Evolutionary conservation across 2,329 filamentous ascomycete genomes (phyloP).

Genomic region (Cryphonectria nitschkei): DNA sequence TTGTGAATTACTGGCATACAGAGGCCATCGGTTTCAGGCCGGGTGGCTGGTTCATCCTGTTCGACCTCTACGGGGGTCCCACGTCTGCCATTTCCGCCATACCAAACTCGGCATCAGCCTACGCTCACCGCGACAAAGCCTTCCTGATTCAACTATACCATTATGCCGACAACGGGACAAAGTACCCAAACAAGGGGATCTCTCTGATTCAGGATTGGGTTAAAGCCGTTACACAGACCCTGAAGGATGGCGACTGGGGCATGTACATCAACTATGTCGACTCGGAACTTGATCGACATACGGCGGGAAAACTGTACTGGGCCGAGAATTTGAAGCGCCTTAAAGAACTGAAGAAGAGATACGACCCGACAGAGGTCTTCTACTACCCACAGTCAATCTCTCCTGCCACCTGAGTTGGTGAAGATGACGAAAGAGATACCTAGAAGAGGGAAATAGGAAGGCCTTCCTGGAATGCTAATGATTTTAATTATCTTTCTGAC

Average conservation of each 20-base stretch:
- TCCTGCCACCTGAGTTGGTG: constrained; percentile 28
- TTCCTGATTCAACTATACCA: constrained; percentile 56
- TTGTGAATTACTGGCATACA: constrained; percentile 43
- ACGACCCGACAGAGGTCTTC: constrained; percentile 45
- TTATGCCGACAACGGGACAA: constrained; percentile 37
- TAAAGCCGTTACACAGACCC: constrained; percentile 37
- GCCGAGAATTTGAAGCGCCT: constrained; percentile 40
- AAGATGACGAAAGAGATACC: background rate
- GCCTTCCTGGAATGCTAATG: background rate
- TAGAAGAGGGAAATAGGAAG: background rate
- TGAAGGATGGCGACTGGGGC: constrained; percentile 39
- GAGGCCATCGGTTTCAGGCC: constrained; percentile 34
- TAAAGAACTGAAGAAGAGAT: constrained; percentile 39
- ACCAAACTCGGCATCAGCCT: constrained; percentile 40
- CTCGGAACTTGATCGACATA: constrained; percentile 38
- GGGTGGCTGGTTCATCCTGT: constrained; percentile 47
- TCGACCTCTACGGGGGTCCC: constrained; percentile 47
- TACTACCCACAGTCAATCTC: constrained; percentile 45
- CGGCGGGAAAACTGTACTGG: constrained; percentile 43
- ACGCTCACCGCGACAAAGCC: constrained; percentile 49
- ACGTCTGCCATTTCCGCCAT: constrained; percentile 42
- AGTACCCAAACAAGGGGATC: constrained; percentile 42
- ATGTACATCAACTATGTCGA: constrained; percentile 50
- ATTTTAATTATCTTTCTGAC: background rate
- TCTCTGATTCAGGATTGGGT: constrained; percentile 41